phyloP scores from a whole-genome alignment of 371 early-diverging fungal species.

The Actinomucor elegans region DNA sequence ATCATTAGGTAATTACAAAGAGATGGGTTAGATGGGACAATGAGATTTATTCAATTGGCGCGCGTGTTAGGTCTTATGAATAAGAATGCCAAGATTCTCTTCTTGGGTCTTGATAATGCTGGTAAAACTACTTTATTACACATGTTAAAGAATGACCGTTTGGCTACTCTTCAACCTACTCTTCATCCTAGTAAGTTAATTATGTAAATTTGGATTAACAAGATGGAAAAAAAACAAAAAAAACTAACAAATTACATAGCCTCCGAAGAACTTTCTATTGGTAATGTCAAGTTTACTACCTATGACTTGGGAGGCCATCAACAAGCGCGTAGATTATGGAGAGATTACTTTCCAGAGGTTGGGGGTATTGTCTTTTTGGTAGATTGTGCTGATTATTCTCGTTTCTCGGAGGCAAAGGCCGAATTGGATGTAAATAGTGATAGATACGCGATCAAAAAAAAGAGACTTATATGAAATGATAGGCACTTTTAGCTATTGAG shows the following conservation, averaged over 20 bases:
- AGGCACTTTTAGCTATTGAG: slow-evolving; percentile 92
- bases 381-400: slow-evolving; percentile 84
- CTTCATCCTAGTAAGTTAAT: slow-evolving; percentile 92
- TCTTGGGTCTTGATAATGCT: slow-evolving; percentile 99
- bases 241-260: slow-evolving; percentile 53
- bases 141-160: slow-evolving; percentile 98
- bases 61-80: slow-evolving; percentile 83
- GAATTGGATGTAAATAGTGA: slow-evolving; percentile 86
- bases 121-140: slow-evolving; percentile 99
- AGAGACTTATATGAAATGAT: background rate
- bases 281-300: slow-evolving; percentile 95
- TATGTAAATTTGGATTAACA: too few species aligned
- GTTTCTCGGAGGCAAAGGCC: slow-evolving; percentile 89
- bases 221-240: too few species aligned
- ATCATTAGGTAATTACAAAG: slow-evolving; percentile 14
- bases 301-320: slow-evolving; percentile 97
- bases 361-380: slow-evolving; percentile 96
- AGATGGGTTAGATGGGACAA: background rate
- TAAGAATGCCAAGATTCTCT: slow-evolving; percentile 98
- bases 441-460: background rate
- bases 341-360: slow-evolving; percentile 98
- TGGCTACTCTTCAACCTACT: slow-evolving; percentile 96
- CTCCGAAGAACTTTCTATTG: slow-evolving; percentile 95
- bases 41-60: background rate
- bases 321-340: slow-evolving; percentile 97